Evolutionary conservation across 345 rosid species (phyloP).

Genomic region (Pistacia vera): DNA sequence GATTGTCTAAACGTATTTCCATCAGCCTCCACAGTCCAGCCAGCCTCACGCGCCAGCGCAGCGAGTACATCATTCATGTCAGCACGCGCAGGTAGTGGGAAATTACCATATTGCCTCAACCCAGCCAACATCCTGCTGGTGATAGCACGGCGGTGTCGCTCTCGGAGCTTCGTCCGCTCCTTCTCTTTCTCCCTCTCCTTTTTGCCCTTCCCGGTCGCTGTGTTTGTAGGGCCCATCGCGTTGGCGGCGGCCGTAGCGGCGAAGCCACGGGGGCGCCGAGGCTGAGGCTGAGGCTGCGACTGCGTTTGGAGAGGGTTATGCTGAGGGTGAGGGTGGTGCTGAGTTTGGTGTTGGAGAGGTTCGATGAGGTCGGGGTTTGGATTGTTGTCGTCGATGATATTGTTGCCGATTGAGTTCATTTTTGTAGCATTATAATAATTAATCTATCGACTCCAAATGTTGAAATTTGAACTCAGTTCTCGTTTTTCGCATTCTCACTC

Average conservation of each 20-base stretch:
- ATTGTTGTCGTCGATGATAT: slow-evolving; percentile 12
- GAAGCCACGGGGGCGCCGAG: slow-evolving; percentile 82
- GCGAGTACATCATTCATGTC: slow-evolving; percentile 99
- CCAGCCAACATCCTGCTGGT: slow-evolving; percentile 98
- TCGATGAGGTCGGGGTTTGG: slow-evolving; percentile 13
- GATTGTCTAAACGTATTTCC: slow-evolving; percentile 85
- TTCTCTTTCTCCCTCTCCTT: slow-evolving; percentile 95
- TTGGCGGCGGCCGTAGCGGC: slow-evolving; percentile 65
- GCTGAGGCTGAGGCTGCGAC: slow-evolving; percentile 41
- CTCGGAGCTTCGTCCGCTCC: slow-evolving; percentile 94
- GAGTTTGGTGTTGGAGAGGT: slow-evolving; percentile 10
- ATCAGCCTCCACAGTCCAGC: slow-evolving; percentile 94
- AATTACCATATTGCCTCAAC: slow-evolving; percentile 88
- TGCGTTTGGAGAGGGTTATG: slow-evolving; percentile 18
- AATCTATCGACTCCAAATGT: neutral
- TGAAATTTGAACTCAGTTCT: neutral
- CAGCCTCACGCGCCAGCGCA: slow-evolving; percentile 95
- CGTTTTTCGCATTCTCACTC: neutral
- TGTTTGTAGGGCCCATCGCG: slow-evolving; percentile 26
- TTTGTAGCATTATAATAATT: neutral
- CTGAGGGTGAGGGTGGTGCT: slow-evolving; percentile 19
- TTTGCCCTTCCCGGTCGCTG: slow-evolving; percentile 57
- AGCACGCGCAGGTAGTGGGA: slow-evolving; percentile 97
- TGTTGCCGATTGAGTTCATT: slow-evolving; percentile 13
- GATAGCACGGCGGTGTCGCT: slow-evolving; percentile 94